Evolutionary conservation across 148 eudicot species (phyloP), one percentile per base, ranked within the genome.

Genomic region (Rhododendron mucronatum): DNA sequence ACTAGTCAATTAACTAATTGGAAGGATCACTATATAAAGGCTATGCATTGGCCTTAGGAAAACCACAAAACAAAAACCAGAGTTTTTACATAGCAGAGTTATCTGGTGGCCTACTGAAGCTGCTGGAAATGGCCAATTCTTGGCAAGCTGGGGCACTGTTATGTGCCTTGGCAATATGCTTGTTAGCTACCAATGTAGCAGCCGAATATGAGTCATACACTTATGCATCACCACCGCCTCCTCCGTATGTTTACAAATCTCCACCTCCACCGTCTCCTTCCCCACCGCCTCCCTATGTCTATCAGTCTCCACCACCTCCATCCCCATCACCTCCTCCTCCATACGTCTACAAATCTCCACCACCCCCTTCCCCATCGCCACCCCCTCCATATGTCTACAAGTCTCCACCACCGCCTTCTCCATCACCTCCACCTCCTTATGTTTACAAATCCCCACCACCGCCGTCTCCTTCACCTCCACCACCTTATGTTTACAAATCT

Each of bases 1-100:
- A 79, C 59, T 26, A 79, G 16, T 26, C 7, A 28, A 28, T 47
- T n/a, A 11, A 41, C 7, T 7, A 12, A n/a, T 48, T 12, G 18
- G 26, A 26, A 18, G 37, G 21, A 26, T 79, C 82, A 79, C 82
- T 79, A 79, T 79, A 79, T 79, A 79, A 21, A 79, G 57, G 33
- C 2, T 13, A 71, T 4, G 39, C 76, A 71, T 30, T 28, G 76
- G 2, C 39, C 37, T 71, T 28, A 4, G 37, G 2, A 71, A 13
- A 13, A 71, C 14, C 37, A 30, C 76, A 71, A 41, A 0, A 41
- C 45, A 41, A 6, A 41, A 0, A 6, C 7, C 45, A 41, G 7
- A 4, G 2, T 4, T 41, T 41, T 41, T 35, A 12, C 75, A 28
- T 2, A 28, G 35, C 16, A 69, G 4, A 11, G 16, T 69, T 69